Evolutionary conservation across 768 basidiomycete species (phyloP).

Genomic region (Mycena leptocephala): DNA sequence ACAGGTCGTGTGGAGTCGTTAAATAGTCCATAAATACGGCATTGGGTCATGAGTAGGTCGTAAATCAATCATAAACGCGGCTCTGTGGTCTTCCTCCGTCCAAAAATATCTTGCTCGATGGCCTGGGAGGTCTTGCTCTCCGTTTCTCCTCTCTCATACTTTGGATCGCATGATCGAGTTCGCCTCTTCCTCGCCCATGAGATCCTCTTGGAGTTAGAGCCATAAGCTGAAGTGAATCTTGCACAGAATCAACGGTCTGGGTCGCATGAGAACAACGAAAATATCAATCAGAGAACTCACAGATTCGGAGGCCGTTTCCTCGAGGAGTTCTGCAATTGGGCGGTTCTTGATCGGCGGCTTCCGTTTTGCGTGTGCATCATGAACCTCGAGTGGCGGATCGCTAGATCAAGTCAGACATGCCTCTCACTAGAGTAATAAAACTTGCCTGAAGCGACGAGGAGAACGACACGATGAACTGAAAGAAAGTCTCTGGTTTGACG

Average conservation of each 20-base stretch:
- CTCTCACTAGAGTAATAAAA: not conserved
- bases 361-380: conserved; percentile 62
- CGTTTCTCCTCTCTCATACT: conserved; percentile 81
- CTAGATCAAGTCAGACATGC: conserved; percentile 51
- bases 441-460: conserved; percentile 79
- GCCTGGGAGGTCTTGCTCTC: conserved; percentile 64
- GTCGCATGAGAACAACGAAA: conserved; percentile 15
- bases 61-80: conserved; percentile 42
- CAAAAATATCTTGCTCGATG: conserved; percentile 85
- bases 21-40: not conserved
- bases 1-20: no score
- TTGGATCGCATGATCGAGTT: conserved; percentile 88
- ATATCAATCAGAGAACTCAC: conserved; percentile 32
- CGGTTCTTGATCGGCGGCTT: conserved; percentile 43
- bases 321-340: conserved; percentile 40
- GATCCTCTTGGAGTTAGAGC: conserved; percentile 51
- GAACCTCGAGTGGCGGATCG: conserved; percentile 82
- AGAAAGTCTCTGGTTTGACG: conserved; percentile 82
- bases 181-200: conserved; percentile 75
- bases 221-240: conserved; percentile 44
- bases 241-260: conserved; percentile 61
- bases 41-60: conserved; percentile 24
- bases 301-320: conserved; percentile 36
- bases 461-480: conserved; percentile 81
- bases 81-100: conserved; percentile 69